Evolutionary conservation across 129 eudicot species (phyloP).

Genomic region (Lactuca sativa): DNA sequence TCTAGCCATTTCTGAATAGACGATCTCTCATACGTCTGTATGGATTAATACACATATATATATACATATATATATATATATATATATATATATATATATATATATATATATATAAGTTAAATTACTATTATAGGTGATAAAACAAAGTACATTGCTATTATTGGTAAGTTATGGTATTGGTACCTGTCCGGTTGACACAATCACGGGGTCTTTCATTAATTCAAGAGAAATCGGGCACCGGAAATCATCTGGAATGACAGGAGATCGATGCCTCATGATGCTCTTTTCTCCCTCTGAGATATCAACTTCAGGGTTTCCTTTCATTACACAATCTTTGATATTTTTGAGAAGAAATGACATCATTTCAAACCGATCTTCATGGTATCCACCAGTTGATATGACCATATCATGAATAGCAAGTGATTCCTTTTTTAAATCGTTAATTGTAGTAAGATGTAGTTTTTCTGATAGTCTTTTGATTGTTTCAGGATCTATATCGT

Average conservation of each 20-base stretch:
- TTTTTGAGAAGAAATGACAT: constrained; percentile 66
- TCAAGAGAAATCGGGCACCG: constrained; percentile 97
- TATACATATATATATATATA: too few relatives aligned
- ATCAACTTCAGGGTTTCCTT: constrained; percentile 49
- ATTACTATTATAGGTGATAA: too few relatives aligned
- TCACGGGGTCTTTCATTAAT: constrained; percentile 98
- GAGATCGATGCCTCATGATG: constrained; percentile 81
- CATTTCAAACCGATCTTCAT: constrained; percentile 67
- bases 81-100: too few relatives aligned
- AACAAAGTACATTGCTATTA: not conserved
- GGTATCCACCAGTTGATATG: constrained; percentile 50
- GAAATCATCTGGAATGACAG: constrained; percentile 94
- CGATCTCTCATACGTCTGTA: constrained; percentile 78
- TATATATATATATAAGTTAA: too few relatives aligned
- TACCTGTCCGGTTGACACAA: constrained; percentile 99
- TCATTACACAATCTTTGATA: constrained; percentile 64
- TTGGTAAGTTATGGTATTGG: constrained; percentile 32
- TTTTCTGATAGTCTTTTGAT: constrained; percentile 73
- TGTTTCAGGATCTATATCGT: constrained; percentile 52
- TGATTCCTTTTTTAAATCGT: constrained; percentile 76
- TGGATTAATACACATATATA: not conserved
- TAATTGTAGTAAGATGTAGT: constrained; percentile 61
- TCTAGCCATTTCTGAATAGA: constrained; percentile 92
- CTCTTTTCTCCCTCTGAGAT: constrained; percentile 54
- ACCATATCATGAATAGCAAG: constrained; percentile 76